phyloP scores from a whole-genome alignment of 306 rosid species.

The Prunus mongolica region DNA sequence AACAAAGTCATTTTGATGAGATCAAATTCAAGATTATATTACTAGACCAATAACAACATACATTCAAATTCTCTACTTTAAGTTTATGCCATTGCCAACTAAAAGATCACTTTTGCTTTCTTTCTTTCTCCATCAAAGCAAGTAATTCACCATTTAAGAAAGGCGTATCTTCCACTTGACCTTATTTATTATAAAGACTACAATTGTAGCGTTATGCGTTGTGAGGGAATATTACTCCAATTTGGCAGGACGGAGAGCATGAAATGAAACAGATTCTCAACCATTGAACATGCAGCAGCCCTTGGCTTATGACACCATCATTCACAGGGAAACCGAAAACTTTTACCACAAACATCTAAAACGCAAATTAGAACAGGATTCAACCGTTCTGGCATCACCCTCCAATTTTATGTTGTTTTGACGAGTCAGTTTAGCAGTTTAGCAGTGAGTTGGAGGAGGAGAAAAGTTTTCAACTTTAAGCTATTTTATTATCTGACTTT shows the following conservation, averaged over 20 bases:
- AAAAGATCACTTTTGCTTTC: constrained; percentile 19
- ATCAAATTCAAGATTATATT: neutral
- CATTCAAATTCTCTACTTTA: constrained; percentile 8
- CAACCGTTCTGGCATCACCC: neutral
- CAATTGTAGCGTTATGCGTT: constrained; percentile 3
- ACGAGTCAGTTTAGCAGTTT: neutral
- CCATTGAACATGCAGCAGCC: constrained; percentile 29
- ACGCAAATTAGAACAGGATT: neutral
- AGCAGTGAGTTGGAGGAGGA: neutral
- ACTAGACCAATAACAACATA: neutral
- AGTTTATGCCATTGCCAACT: constrained; percentile 6
- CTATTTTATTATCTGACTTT: neutral
- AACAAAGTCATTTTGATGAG: neutral
- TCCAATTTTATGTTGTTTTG: neutral
- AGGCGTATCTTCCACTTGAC: constrained; percentile 19
- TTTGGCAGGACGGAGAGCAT: constrained; percentile 19
- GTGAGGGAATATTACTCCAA: constrained; percentile 33
- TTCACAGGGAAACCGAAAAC: constrained; percentile 9
- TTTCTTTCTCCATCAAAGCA: constrained; percentile 28
- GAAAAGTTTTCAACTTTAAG: neutral
- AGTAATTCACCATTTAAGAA: constrained; percentile 13
- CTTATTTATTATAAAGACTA: constrained; percentile 7
- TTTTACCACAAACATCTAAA: neutral
- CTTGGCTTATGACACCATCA: constrained; percentile 18
- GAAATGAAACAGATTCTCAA: constrained; percentile 27